A percentile compares a stretch with the other conserved stretches of the same genome.
Conservation (phyloP, 495 filamentous ascomycete genomes). For the Annulohypoxylon maeteangense region DNA sequence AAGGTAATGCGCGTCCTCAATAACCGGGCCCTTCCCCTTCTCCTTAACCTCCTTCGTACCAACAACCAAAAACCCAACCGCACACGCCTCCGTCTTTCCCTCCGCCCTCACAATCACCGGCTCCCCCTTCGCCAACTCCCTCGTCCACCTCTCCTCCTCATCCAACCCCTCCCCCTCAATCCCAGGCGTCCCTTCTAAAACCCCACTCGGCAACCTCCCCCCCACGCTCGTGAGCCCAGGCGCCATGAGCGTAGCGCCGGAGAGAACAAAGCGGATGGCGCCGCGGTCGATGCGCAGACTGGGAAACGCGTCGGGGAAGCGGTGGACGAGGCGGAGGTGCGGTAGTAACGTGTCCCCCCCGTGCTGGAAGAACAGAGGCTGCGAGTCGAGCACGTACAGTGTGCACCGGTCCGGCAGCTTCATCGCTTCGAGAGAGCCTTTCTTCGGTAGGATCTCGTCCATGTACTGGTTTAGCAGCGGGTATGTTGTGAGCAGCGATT, state of each 20-base stretch:
- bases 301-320: constrained; percentile 73
- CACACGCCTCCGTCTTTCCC: constrained; percentile 91
- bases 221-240: constrained; percentile 87
- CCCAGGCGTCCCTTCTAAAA: constrained; percentile 47
- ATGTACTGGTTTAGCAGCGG: constrained; percentile 88
- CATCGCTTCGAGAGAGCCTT: constrained; percentile 87
- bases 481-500: constrained; percentile 83
- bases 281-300: constrained; percentile 85
- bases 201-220: constrained; percentile 73
- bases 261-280: constrained; percentile 95
- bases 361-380: constrained; percentile 91
- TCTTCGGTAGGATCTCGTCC: constrained; percentile 96
- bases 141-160: constrained; percentile 61
- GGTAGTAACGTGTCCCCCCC: constrained; percentile 78
- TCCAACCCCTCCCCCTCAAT: constrained; percentile 57
- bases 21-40: constrained; percentile 90
- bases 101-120: constrained; percentile 91
- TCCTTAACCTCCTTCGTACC: constrained; percentile 92
- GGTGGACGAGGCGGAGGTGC: constrained; percentile 80
- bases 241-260: constrained; percentile 93
- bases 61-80: constrained; percentile 85
- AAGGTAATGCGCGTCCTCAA: constrained; percentile 91
- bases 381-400: constrained; percentile 81
- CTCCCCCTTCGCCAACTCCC: constrained; percentile 75
- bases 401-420: constrained; percentile 92